Base-by-base conservation (phyloP, 148 eudicot species). In the Arbutus unedo region DNA sequence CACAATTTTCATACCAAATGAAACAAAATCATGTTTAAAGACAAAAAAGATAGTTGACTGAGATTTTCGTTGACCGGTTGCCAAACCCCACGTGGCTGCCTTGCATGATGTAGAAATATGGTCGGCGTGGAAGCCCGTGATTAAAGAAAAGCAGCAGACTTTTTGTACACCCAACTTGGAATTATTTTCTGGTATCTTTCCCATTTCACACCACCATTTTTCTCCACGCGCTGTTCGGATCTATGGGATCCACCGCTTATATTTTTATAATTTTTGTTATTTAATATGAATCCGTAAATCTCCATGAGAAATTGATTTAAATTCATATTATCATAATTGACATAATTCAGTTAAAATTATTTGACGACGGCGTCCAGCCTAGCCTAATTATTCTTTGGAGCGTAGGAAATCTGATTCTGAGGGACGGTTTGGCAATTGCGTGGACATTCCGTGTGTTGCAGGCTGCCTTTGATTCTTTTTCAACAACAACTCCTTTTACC, bases 31-130 rank as follows among this genome's bases (percentile, higher is more conserved):
- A 18, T 41, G 41, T 31, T 74, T 23, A 66, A 41, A 67, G 85
- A 68, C 81, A 19, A 31, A 31, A 43, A 67, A 19, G 14, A 62
- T 21, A 60, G 76, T 79, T 59, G 82, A 73, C 85, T 49, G 66
- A 15, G 85, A 84, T 84, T 49, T 62, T 5, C 6, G n/a, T 70
- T 83, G 82, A 83, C 78, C 59, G 55, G 2, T 19, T 6, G 72
- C 45, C 72, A n/a, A 25, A 5, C 66, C 82, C 85, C 85, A 45
- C 85, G 84, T 76, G 85, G 77, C 11, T 67, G 43, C 41, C 49
- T 71, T 44, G 76, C 15, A 14, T 11, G 51, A 5, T 44, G 55
- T 60, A 60, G 51, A 47, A 82, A 82, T 51, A 25, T 62, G 31
- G 78, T 71, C 71, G 8, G 81, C 8, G 48, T 78, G 72, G 75